These are phyloP conservation scores for Cryptosporidium canis DNA, from an alignment of 169 alveolate genomes.

Conservation along the genomic window DNA sequence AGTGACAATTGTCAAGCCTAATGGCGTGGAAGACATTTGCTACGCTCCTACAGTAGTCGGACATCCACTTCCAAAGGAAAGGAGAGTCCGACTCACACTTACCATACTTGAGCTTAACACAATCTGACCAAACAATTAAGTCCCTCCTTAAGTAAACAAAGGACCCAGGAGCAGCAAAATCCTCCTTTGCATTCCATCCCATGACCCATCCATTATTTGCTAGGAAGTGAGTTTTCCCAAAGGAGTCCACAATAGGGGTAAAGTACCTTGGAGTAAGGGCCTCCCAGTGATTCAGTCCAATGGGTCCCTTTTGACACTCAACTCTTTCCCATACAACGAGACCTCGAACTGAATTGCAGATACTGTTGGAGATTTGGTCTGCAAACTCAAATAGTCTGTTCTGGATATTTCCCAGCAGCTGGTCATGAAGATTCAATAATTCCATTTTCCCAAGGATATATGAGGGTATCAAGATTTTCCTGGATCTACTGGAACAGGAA, in stretches of 20 bases:
- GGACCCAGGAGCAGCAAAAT: slow-evolving; percentile 88
- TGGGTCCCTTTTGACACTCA: slow-evolving; percentile 75
- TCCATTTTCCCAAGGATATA: slow-evolving; percentile 31
- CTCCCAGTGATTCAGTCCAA: slow-evolving; percentile 76
- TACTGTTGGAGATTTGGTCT: slow-evolving; percentile 35
- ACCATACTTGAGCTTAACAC: slow-evolving; percentile 92
- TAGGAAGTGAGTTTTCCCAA: slow-evolving; percentile 74
- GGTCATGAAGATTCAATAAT: neutral
- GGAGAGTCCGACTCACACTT: slow-evolving; percentile 85
- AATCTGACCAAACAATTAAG: slow-evolving; percentile 92
- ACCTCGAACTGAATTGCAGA: slow-evolving; percentile 73
- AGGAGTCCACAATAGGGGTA: slow-evolving; percentile 76
- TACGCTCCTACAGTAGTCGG: slow-evolving; percentile 85
- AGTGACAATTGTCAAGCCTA: slow-evolving; percentile 94
- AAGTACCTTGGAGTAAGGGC: slow-evolving; percentile 82
- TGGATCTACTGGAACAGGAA: slow-evolving; percentile 27
- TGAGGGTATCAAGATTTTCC: slow-evolving; percentile 1
- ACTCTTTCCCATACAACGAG: slow-evolving; percentile 74
- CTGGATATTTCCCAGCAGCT: slow-evolving; percentile 22
- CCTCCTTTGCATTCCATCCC: slow-evolving; percentile 86
- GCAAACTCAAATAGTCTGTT: slow-evolving; percentile 45
- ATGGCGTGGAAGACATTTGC: slow-evolving; percentile 90
- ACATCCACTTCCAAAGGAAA: slow-evolving; percentile 90
- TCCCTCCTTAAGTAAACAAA: slow-evolving; percentile 91
- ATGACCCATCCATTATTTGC: slow-evolving; percentile 85